These are phyloP conservation scores for Citrus hindsii DNA, from an alignment of 345 rosid species.

Conservation along the genomic window DNA sequence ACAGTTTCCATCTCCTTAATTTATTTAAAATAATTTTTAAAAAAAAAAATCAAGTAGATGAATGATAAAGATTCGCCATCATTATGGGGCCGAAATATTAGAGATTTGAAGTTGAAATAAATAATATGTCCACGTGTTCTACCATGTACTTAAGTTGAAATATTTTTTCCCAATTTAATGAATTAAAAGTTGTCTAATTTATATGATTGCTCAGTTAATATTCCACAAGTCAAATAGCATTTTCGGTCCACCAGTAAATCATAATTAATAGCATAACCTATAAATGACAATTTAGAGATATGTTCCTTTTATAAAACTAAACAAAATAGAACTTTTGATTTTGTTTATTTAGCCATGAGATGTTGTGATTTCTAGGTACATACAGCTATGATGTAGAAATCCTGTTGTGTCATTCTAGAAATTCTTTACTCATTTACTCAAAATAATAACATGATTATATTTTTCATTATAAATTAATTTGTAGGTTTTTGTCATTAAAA, in stretches of 20 bases:
- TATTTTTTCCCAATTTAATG: background rate
- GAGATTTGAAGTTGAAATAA: background rate
- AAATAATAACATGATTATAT: too few relatives aligned
- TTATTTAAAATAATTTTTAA: background rate
- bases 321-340: background rate
- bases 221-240: background rate
- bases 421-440: too few relatives aligned
- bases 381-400: too few relatives aligned
- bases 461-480: too few relatives aligned
- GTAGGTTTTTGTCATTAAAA: too few relatives aligned
- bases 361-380: background rate
- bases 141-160: background rate
- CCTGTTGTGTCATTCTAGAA: too few relatives aligned
- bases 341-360: background rate
- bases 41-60: background rate
- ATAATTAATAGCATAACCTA: background rate
- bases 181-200: background rate
- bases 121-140: background rate
- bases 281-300: too few relatives aligned
- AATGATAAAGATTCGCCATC: background rate
- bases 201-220: background rate
- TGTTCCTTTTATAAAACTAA: too few relatives aligned
- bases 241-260: background rate
- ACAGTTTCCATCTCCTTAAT: background rate
- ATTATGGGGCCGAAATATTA: slow-evolving; percentile 1